Evolutionary conservation across 805 yeast genomes (phyloP).

Genomic region (Lipomyces lipofer): DNA sequence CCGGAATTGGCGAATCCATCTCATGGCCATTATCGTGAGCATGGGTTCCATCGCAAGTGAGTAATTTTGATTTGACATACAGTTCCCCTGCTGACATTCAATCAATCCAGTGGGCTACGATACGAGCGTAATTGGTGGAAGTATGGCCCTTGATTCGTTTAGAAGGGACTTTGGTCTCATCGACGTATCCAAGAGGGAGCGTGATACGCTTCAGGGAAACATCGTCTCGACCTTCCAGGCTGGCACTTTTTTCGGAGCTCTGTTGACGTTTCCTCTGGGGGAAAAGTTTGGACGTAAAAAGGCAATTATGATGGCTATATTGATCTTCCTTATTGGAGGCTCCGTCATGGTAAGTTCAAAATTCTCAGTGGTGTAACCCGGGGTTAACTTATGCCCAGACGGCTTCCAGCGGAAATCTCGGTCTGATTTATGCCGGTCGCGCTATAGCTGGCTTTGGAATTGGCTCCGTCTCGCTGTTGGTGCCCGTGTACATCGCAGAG

Average conservation of each 20-base stretch:
- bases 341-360: background rate
- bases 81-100: background rate
- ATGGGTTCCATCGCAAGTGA: background rate
- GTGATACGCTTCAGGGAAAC: conserved; percentile 35
- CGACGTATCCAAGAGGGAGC: background rate
- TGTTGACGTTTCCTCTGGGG: conserved; percentile 45
- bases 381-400: conserved; percentile 55
- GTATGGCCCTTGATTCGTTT: conserved; percentile 59
- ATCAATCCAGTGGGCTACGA: conserved; percentile 61
- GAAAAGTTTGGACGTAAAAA: conserved; percentile 10
- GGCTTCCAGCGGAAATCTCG: conserved; percentile 30
- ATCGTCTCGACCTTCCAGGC: conserved; percentile 19
- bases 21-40: conserved; percentile 1
- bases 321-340: conserved; percentile 45
- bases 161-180: conserved; percentile 45
- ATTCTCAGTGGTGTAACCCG: conserved; percentile 16
- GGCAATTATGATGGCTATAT: conserved; percentile 41
- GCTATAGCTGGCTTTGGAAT: conserved; percentile 65
- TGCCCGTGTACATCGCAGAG: conserved; percentile 67
- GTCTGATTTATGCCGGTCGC: conserved; percentile 50
- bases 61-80: background rate
- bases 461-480: conserved; percentile 64
- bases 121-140: conserved; percentile 80
- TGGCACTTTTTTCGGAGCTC: conserved; percentile 43
- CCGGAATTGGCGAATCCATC: background rate